Percentiles rank a stretch among this genome's conserved stretches.
These are phyloP conservation scores for Macrophomina tecta DNA, from an alignment of 2,329 filamentous ascomycete genomes.

Conservation along the genomic window DNA sequence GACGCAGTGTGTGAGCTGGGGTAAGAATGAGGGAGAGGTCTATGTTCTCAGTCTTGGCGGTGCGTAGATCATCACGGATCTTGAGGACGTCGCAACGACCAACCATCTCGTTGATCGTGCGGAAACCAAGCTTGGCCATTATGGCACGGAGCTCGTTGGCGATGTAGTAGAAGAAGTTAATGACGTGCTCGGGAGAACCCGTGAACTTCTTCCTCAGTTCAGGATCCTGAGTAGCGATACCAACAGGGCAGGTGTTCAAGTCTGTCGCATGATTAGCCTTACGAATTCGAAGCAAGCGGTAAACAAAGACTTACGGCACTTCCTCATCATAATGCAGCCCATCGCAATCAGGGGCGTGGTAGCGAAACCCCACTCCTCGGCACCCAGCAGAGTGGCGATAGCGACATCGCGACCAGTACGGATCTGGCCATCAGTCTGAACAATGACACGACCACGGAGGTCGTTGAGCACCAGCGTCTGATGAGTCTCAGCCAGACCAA, in stretches of 20 bases:
- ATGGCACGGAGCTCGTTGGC: slow-evolving; percentile 95
- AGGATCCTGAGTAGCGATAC: slow-evolving; percentile 95
- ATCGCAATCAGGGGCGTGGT: slow-evolving; percentile 94
- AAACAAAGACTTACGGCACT: slow-evolving; percentile 59
- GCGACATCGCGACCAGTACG: slow-evolving; percentile 92
- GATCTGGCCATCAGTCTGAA: slow-evolving; percentile 95
- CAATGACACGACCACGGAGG: slow-evolving; percentile 90
- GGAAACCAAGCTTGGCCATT: slow-evolving; percentile 94
- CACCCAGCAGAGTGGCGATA: slow-evolving; percentile 91
- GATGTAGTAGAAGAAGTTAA: slow-evolving; percentile 99
- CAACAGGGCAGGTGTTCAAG: slow-evolving; percentile 83
- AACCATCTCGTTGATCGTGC: slow-evolving; percentile 97
- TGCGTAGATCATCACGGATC: slow-evolving; percentile 86
- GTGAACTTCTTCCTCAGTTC: slow-evolving; percentile 91
- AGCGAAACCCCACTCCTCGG: slow-evolving; percentile 98
- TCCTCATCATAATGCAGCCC: slow-evolving; percentile 95
- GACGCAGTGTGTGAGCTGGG: slow-evolving; percentile 92
- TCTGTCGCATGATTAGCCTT: background rate
- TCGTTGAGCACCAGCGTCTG: slow-evolving; percentile 96
- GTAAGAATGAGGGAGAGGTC: slow-evolving; percentile 92
- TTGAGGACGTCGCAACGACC: slow-evolving; percentile 86
- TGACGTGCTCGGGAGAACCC: slow-evolving; percentile 92
- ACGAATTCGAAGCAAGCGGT: background rate
- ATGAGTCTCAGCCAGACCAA: slow-evolving; percentile 95
- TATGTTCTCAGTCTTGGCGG: slow-evolving; percentile 88